Conservation (phyloP, 1,139 yeast species). For the Saccharomycopsis hybrid region DNA sequence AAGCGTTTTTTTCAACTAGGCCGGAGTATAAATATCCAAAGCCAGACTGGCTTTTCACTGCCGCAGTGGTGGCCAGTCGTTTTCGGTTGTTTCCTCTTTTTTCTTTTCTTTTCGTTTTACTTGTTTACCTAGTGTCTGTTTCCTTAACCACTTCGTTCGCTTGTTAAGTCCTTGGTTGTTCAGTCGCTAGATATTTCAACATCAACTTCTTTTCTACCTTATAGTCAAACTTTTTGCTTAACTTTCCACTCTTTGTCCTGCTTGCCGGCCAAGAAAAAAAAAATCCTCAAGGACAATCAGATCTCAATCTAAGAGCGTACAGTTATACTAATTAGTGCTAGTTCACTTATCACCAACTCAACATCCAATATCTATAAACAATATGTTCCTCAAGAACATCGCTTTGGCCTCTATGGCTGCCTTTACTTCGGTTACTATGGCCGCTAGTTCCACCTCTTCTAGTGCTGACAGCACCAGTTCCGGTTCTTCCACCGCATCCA, state of each 20-base stretch:
- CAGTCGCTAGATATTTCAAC: too few relatives aligned
- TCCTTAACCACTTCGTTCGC: not conserved
- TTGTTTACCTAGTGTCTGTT: not conserved
- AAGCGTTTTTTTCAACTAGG: not conserved
- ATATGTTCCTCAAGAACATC: too few relatives aligned
- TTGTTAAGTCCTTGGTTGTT: too few relatives aligned
- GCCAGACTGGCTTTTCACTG: not conserved
- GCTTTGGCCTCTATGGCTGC: slow-evolving; percentile 2
- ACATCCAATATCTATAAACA: too few relatives aligned
- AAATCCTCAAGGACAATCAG: not conserved
- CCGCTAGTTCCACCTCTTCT: not conserved
- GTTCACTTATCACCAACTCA: too few relatives aligned
- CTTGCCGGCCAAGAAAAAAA: too few relatives aligned
- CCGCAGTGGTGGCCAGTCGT: not conserved
- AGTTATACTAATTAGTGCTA: too few relatives aligned
- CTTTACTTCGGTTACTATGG: not conserved
- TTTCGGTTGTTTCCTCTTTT: not conserved
- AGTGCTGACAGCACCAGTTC: not conserved
- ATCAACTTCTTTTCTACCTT: too few relatives aligned
- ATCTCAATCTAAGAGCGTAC: not conserved
- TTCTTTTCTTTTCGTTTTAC: not conserved
- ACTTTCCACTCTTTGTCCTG: too few relatives aligned
- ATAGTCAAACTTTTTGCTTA: too few relatives aligned
- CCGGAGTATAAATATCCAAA: not conserved
- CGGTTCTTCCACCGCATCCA: not conserved